Evolutionary conservation across 495 filamentous ascomycete genomes (phyloP).

Genomic region (Xylaria curta): DNA sequence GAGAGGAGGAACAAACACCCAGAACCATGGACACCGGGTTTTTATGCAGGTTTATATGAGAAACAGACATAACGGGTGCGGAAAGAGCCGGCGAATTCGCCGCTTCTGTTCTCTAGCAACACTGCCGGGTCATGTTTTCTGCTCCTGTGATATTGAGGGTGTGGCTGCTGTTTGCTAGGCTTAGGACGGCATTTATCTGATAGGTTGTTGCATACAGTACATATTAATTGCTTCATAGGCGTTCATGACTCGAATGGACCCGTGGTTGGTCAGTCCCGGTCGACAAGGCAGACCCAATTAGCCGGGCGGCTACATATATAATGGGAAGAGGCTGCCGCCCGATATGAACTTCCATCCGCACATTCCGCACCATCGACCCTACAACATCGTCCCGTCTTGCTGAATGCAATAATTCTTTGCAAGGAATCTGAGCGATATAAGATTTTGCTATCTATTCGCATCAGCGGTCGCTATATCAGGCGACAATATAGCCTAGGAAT

Average conservation of each 20-base stretch:
- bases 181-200: conserved; percentile 22
- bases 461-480: not conserved
- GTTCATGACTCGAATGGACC: not conserved
- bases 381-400: not conserved
- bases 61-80: not conserved
- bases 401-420: not conserved
- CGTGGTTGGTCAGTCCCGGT: not conserved
- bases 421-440: not conserved
- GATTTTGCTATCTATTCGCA: not conserved
- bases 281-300: conserved; percentile 16
- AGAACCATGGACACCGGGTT: not conserved
- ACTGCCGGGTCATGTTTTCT: conserved; percentile 4
- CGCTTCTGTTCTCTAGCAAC: not conserved
- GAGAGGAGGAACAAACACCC: not conserved
- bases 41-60: conserved; percentile 8
- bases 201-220: not conserved
- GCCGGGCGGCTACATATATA: not conserved
- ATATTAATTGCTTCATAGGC: conserved; percentile 17
- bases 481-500: not conserved
- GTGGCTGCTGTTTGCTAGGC: not conserved
- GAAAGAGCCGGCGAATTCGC: not conserved
- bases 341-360: not conserved
- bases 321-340: conserved; percentile 9
- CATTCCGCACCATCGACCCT: not conserved
- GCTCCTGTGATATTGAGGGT: not conserved